phyloP scores from a whole-genome alignment of 768 basidiomycete genomes.

The Lyophyllum decastes region DNA sequence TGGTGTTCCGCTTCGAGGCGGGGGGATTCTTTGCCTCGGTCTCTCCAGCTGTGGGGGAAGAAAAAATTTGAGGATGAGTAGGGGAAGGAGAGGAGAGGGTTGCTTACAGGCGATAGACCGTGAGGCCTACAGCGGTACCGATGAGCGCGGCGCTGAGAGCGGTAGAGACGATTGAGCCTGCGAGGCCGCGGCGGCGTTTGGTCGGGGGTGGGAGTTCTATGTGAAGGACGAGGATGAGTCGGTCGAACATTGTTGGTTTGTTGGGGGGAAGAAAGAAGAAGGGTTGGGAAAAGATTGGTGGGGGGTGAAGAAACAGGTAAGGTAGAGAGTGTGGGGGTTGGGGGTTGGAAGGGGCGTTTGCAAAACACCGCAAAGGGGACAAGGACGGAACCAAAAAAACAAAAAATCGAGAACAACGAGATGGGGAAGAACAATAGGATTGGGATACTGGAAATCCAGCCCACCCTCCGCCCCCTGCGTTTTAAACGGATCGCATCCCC shows the following conservation, averaged over 20 bases:
- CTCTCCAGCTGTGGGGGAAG: constrained; percentile 61
- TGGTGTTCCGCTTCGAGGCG: constrained; percentile 8
- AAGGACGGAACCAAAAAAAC: constrained; percentile 9
- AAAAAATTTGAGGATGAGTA: constrained; percentile 4
- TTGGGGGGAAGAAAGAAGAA: background rate
- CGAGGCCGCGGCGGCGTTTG: constrained; percentile 80
- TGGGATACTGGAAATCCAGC: background rate
- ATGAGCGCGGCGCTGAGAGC: constrained; percentile 86
- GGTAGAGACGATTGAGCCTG: constrained; percentile 81
- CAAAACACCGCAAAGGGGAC: background rate
- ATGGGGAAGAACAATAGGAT: background rate
- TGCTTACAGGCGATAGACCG: constrained; percentile 83
- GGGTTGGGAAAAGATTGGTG: constrained; percentile 5
- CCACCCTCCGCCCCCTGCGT: too few relatives aligned
- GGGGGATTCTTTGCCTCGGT: constrained; percentile 58
- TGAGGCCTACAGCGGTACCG: constrained; percentile 83
- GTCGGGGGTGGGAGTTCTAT: constrained; percentile 75
- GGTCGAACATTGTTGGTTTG: constrained; percentile 26
- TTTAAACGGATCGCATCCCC: too few relatives aligned
- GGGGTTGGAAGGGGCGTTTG: background rate
- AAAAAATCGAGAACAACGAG: constrained; percentile 11
- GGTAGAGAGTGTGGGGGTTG: background rate
- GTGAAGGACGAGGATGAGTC: constrained; percentile 48
- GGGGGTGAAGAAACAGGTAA: constrained; percentile 13
- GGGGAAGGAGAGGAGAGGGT: background rate